Percentiles rank a stretch among this genome's conserved stretches.
Evolutionary conservation across 495 filamentous ascomycete genomes (phyloP).

Genomic region (Penicillium ochrochloron): DNA sequence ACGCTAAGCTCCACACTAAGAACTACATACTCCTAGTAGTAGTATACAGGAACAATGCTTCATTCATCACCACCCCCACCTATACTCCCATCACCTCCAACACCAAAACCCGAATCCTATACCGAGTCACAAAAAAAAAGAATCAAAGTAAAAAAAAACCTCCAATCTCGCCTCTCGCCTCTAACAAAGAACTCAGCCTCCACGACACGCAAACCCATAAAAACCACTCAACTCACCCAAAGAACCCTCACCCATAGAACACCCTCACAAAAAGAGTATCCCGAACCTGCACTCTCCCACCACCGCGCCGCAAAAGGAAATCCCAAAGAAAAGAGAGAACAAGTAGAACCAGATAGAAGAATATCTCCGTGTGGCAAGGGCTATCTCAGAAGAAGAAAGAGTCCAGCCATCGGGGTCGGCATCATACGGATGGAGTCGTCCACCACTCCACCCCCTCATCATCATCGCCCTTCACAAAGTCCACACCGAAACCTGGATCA

Average conservation of each 20-base stretch:
- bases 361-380: conserved; percentile 13
- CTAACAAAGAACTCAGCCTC: background rate
- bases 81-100: background rate
- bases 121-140: background rate
- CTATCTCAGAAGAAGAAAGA: background rate
- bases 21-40: background rate
- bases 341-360: background rate
- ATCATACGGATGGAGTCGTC: background rate
- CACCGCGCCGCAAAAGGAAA: conserved; percentile 2
- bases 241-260: background rate
- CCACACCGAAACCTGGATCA: too few species aligned
- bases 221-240: background rate
- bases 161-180: background rate
- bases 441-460: background rate
- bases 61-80: background rate
- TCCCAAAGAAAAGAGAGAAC: background rate
- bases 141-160: background rate
- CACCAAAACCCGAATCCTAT: background rate
- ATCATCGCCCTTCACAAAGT: background rate
- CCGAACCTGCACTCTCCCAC: background rate
- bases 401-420: background rate
- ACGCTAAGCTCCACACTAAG: conserved; percentile 6
- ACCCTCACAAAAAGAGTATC: conserved; percentile 2
- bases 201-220: background rate
- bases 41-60: background rate